A percentile compares a stretch with the other conserved stretches of the same genome.
These are phyloP conservation scores for Neurospora pannonica DNA, from an alignment of 495 filamentous ascomycete species.

Conservation along the genomic window DNA sequence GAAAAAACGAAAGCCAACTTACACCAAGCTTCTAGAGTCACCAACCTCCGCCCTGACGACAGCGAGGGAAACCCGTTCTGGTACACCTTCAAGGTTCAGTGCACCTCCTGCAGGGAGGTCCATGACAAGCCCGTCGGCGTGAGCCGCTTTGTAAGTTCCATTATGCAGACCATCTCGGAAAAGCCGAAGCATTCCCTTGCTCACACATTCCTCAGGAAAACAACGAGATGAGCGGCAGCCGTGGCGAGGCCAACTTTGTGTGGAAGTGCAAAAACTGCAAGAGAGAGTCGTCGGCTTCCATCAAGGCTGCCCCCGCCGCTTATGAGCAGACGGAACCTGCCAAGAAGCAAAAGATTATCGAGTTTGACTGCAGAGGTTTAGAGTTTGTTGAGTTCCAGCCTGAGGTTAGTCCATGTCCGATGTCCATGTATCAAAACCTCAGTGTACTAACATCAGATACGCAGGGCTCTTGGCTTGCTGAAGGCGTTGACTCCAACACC, in stretches of 20 bases:
- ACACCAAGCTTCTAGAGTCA: constrained; percentile 54
- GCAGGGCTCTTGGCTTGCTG: constrained; percentile 81
- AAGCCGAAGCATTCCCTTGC: background rate
- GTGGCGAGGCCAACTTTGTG: constrained; percentile 95
- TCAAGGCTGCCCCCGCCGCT: constrained; percentile 58
- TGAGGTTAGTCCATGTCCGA: constrained; percentile 47
- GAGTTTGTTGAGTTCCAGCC: constrained; percentile 86
- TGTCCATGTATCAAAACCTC: background rate
- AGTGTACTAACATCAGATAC: background rate
- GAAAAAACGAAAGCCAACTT: background rate
- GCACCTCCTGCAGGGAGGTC: constrained; percentile 83
- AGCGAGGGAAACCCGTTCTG: constrained; percentile 71
- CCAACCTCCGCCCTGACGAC: constrained; percentile 77
- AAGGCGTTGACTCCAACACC: constrained; percentile 66
- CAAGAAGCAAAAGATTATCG: constrained; percentile 65
- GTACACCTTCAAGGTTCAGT: constrained; percentile 96
- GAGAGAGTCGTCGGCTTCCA: constrained; percentile 53
- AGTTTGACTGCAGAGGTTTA: constrained; percentile 86
- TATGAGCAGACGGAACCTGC: constrained; percentile 62
- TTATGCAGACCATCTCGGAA: background rate
- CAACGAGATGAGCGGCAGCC: constrained; percentile 80
- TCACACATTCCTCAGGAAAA: constrained; percentile 51
- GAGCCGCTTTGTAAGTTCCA: constrained; percentile 71
- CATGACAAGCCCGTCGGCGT: constrained; percentile 84
- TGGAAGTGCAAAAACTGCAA: constrained; percentile 94